Evolutionary conservation across 2,329 filamentous ascomycete genomes (phyloP).

Genomic region (Apiospora marii): DNA sequence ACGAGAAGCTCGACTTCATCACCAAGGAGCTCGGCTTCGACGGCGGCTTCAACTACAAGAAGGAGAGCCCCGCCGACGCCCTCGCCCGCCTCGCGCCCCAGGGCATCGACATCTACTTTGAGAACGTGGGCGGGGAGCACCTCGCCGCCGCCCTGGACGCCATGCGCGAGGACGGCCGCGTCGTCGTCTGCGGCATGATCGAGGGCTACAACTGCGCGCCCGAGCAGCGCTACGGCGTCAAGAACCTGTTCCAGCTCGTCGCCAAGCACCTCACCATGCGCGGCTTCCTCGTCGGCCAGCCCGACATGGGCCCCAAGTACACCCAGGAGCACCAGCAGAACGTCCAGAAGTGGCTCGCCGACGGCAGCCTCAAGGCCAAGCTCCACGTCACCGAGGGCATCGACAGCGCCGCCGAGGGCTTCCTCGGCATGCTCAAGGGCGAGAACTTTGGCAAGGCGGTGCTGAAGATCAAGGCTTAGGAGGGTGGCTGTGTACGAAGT

Average conservation of each 20-base stretch:
- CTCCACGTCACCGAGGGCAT: conserved; percentile 76
- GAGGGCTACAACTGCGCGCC: conserved; percentile 67
- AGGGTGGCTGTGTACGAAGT: background rate
- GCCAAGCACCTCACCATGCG: conserved; percentile 75
- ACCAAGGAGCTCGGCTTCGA: conserved; percentile 74
- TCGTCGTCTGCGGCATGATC: conserved; percentile 67
- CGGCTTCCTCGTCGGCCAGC: conserved; percentile 78
- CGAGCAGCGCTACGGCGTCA: conserved; percentile 69
- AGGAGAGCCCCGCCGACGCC: conserved; percentile 70
- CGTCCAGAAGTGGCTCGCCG: conserved; percentile 77
- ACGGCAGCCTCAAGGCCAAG: conserved; percentile 77
- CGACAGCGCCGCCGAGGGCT: conserved; percentile 76
- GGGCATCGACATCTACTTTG: conserved; percentile 82
- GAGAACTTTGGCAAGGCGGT: conserved; percentile 90
- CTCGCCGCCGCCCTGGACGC: conserved; percentile 66
- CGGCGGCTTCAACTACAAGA: conserved; percentile 83
- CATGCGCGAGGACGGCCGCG: conserved; percentile 70
- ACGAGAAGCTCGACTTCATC: conserved; percentile 78
- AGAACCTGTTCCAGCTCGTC: conserved; percentile 71
- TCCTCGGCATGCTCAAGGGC: conserved; percentile 78
- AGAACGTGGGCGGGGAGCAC: conserved; percentile 81
- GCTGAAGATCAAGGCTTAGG: conserved; percentile 7
- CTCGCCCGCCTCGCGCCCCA: conserved; percentile 72
- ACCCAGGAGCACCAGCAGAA: conserved; percentile 76
- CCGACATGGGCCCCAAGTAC: conserved; percentile 72